Evolutionary conservation across 306 rosid genomes (phyloP).

Genomic region (Ormosia semicastrata): DNA sequence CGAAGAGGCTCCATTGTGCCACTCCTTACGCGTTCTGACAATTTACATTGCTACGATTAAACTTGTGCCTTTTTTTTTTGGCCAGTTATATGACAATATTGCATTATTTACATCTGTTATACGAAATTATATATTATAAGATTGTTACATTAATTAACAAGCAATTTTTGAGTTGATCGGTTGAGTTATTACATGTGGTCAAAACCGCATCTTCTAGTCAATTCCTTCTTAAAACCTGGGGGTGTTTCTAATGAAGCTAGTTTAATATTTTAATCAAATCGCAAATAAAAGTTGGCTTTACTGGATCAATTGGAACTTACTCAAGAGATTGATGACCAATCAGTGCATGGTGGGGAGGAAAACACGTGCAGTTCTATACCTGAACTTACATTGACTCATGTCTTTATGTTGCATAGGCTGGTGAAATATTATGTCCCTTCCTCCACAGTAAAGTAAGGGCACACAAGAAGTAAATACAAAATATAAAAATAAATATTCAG

Average conservation of each 20-base stretch:
- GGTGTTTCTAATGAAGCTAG: not conserved
- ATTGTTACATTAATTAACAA: not conserved
- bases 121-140: no score
- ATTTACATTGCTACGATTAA: not conserved
- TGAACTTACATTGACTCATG: slow-evolving; percentile 16
- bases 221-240: not conserved
- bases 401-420: slow-evolving; percentile 21
- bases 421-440: slow-evolving; percentile 24
- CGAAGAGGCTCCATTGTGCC: not conserved
- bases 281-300: not conserved
- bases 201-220: not conserved
- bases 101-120: not conserved
- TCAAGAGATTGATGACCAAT: slow-evolving; percentile 11
- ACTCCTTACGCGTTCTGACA: not conserved
- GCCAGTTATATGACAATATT: not conserved
- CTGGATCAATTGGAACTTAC: not conserved
- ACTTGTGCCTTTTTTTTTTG: not conserved
- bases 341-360: not conserved
- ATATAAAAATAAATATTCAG: not conserved
- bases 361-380: slow-evolving; percentile 32
- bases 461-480: not conserved
- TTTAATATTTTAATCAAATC: not conserved
- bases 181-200: not conserved
- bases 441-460: slow-evolving; percentile 16
- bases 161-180: not conserved